phyloP scores from a whole-genome alignment of 108 stramenopile species.

The Conticribra guillardii region DNA sequence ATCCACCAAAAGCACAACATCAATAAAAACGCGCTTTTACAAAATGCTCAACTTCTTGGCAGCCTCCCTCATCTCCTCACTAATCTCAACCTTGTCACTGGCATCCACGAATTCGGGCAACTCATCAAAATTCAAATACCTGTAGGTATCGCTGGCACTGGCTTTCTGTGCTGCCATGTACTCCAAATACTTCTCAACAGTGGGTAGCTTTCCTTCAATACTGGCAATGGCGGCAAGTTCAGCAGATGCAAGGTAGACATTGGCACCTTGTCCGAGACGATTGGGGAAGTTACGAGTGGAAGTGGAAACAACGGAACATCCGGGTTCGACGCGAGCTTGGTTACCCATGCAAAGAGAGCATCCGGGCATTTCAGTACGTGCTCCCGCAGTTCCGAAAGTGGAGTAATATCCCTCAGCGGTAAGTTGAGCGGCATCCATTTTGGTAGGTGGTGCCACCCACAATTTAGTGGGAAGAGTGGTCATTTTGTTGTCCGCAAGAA shows the following conservation, averaged over 20 bases:
- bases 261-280: conserved; percentile 94
- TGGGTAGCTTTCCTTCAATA: conserved; percentile 89
- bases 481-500: conserved; percentile 67
- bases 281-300: conserved; percentile 97
- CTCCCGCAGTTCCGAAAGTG: conserved; percentile 92
- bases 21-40: too few species aligned
- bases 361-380: conserved; percentile 96
- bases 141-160: conserved; percentile 92
- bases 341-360: conserved; percentile 98
- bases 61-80: conserved; percentile 87
- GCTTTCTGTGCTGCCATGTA: conserved; percentile 83
- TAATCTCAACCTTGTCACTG: conserved; percentile 84
- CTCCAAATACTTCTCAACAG: conserved; percentile 86
- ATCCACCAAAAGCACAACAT: too few species aligned
- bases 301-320: conserved; percentile 92
- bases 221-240: conserved; percentile 91
- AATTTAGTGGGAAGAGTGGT: conserved; percentile 87
- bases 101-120: conserved; percentile 87
- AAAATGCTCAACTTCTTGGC: conserved; percentile 71
- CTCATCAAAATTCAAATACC: conserved; percentile 96
- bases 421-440: conserved; percentile 97
- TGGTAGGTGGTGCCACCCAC: conserved; percentile 95
- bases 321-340: conserved; percentile 94
- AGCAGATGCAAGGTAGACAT: conserved; percentile 92
- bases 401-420: conserved; percentile 96